Percentiles rank a stretch among this genome's conserved stretches.
Conservation (phyloP, 768 basidiomycete genomes). For the Tubosaeta sp. region DNA sequence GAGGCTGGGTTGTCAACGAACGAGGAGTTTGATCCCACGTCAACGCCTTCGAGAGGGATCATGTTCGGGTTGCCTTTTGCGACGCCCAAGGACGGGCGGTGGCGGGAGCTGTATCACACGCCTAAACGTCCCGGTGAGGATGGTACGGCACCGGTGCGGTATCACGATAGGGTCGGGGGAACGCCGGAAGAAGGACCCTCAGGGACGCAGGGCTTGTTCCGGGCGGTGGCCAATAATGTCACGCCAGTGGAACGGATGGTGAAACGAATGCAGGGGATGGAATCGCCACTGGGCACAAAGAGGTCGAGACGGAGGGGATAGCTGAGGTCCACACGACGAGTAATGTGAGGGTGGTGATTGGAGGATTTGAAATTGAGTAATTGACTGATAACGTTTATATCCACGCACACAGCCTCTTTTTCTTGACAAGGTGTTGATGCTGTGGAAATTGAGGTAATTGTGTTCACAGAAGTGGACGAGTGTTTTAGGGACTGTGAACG, state of each 20-base stretch:
- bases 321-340: not conserved
- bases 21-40: slow-evolving; percentile 73
- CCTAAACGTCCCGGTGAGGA: slow-evolving; percentile 38
- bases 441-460: not conserved
- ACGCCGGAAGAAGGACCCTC: slow-evolving; percentile 15
- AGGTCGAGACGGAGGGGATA: slow-evolving; percentile 18
- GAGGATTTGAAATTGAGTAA: not conserved
- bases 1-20: slow-evolving; percentile 22
- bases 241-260: slow-evolving; percentile 47
- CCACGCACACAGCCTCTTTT: not conserved
- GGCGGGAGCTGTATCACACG: slow-evolving; percentile 50
- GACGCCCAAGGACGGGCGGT: slow-evolving; percentile 57
- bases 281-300: slow-evolving; percentile 29
- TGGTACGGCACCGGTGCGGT: slow-evolving; percentile 7
- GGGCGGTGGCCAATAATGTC: slow-evolving; percentile 37
- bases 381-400: not conserved
- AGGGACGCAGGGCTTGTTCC: slow-evolving; percentile 15
- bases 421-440: not conserved
- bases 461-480: too few relatives aligned
- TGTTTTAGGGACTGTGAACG: too few relatives aligned
- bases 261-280: slow-evolving; percentile 23
- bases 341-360: not conserved
- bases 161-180: slow-evolving; percentile 20
- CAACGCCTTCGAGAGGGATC: slow-evolving; percentile 78
- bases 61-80: slow-evolving; percentile 53